Conservation (phyloP, 495 filamentous ascomycete species). For the Staphylotrichum tortipilum region DNA sequence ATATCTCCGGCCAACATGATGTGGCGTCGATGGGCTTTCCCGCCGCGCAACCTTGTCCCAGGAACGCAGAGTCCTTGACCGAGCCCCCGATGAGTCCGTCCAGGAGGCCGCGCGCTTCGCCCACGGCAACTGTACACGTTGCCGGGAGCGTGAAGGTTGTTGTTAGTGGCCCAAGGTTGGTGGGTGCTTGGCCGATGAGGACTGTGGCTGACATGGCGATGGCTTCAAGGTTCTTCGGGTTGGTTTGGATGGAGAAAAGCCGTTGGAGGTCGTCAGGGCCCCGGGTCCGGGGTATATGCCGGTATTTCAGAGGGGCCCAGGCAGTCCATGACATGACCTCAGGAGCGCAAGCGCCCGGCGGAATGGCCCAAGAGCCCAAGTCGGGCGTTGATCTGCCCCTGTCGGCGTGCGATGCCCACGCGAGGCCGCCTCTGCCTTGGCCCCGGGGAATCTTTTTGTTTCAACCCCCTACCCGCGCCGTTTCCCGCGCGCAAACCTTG, state of each 20-base stretch:
- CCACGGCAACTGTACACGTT: conserved; percentile 24
- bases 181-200: conserved; percentile 18
- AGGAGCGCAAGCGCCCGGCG: too few relatives aligned
- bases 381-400: conserved; percentile 3
- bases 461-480: not conserved
- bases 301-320: not conserved
- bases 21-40: conserved; percentile 18
- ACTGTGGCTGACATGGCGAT: conserved; percentile 16
- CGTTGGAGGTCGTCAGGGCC: not conserved
- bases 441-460: not conserved
- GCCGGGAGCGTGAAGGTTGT: conserved; percentile 29
- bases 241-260: not conserved
- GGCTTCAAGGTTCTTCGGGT: too few relatives aligned
- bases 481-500: not conserved
- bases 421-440: not conserved
- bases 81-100: conserved; percentile 10
- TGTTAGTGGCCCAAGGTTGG: conserved; percentile 28
- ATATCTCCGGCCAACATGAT: conserved; percentile 26
- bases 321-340: not conserved
- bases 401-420: conserved; percentile 2
- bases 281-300: conserved; percentile 4
- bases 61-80: conserved; percentile 10
- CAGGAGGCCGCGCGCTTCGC: conserved; percentile 8
- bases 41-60: conserved; percentile 18
- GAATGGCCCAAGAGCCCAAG: not conserved